Conservation (phyloP, 2,329 filamentous ascomycete species). For the Sphaerulina vaccinii region DNA sequence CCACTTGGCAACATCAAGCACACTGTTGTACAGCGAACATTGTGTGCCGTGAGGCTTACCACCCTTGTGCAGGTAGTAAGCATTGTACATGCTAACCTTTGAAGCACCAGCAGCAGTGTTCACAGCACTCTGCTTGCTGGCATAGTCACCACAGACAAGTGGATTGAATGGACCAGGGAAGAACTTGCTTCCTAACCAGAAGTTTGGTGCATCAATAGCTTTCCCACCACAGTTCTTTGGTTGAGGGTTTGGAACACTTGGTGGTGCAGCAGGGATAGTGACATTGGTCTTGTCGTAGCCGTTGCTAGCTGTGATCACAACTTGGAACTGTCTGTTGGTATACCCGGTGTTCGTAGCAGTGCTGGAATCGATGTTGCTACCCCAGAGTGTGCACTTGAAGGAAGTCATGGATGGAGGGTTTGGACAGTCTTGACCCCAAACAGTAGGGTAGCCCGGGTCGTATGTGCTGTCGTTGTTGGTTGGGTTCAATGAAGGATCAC, state of each 20-base stretch:
- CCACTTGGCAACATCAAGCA: constrained; percentile 16
- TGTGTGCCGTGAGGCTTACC: constrained; percentile 27
- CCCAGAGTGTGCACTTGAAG: constrained; percentile 37
- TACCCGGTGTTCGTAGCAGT: constrained; percentile 30
- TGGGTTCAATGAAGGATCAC: constrained; percentile 28
- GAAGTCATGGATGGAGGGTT: constrained; percentile 34
- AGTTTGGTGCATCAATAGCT: constrained; percentile 23
- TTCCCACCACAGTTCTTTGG: constrained; percentile 22
- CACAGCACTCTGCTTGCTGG: constrained; percentile 24
- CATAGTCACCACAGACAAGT: constrained; percentile 31
- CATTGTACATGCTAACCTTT: constrained; percentile 33
- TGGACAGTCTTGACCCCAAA: constrained; percentile 29
- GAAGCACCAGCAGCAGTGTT: constrained; percentile 17
- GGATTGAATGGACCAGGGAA: constrained; percentile 34
- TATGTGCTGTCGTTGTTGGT: constrained; percentile 26
- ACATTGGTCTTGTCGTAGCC: constrained; percentile 31
- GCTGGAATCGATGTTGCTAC: constrained; percentile 32
- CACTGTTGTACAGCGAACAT: constrained; percentile 27
- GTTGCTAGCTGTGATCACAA: constrained; percentile 31
- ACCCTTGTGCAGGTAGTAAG: constrained; percentile 32
- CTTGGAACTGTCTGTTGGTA: constrained; percentile 28
- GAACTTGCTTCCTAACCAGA: constrained; percentile 29
- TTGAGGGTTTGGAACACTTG: constrained; percentile 5
- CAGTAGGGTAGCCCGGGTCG: constrained; percentile 21
- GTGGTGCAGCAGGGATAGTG: constrained; percentile 11